A percentile compares a stretch with the other conserved stretches of the same genome.
Conservation (phyloP, 768 basidiomycete species). For the Collybiopsis confluens region DNA sequence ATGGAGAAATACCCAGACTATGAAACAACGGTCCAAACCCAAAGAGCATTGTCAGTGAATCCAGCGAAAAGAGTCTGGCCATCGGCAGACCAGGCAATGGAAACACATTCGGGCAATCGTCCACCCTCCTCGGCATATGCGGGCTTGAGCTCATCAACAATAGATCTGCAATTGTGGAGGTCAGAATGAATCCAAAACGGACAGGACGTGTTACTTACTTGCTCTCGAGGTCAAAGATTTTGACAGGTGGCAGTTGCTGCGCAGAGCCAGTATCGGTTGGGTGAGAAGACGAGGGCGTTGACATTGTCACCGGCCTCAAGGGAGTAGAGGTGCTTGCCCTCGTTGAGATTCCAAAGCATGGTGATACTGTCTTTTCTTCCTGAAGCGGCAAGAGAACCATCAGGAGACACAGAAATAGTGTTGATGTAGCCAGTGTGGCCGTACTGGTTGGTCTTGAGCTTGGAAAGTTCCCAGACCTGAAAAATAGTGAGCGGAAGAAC, state of each 20-base stretch:
- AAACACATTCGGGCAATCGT: slow-evolving; percentile 90
- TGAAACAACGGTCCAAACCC: slow-evolving; percentile 84
- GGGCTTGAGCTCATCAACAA: slow-evolving; percentile 98
- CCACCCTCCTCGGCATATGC: slow-evolving; percentile 79
- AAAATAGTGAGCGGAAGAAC: slow-evolving; percentile 10
- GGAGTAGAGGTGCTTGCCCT: slow-evolving; percentile 99
- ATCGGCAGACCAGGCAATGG: slow-evolving; percentile 97
- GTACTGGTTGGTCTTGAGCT: slow-evolving; percentile 99
- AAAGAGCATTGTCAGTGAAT: slow-evolving; percentile 91
- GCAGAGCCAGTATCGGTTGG: slow-evolving; percentile 99
- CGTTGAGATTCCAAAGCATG: slow-evolving; percentile 99
- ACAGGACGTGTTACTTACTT: slow-evolving; percentile 57
- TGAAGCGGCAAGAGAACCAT: slow-evolving; percentile 97
- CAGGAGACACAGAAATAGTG: slow-evolving; percentile 96
- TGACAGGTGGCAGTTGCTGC: slow-evolving; percentile 97
- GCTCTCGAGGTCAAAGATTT: slow-evolving; percentile 99
- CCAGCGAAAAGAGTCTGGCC: slow-evolving; percentile 97
- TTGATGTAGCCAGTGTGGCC: slow-evolving; percentile 99
- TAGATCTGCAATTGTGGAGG: slow-evolving; percentile 56
- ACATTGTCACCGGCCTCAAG: slow-evolving; percentile 98
- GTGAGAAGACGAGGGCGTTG: slow-evolving; percentile 99
- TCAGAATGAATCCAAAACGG: not conserved
- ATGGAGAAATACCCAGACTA: slow-evolving; percentile 19
- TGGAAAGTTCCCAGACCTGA: slow-evolving; percentile 99
- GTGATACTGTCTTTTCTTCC: slow-evolving; percentile 99